Conservation (phyloP, 106 monocot species). For the Chionographis japonica region DNA sequence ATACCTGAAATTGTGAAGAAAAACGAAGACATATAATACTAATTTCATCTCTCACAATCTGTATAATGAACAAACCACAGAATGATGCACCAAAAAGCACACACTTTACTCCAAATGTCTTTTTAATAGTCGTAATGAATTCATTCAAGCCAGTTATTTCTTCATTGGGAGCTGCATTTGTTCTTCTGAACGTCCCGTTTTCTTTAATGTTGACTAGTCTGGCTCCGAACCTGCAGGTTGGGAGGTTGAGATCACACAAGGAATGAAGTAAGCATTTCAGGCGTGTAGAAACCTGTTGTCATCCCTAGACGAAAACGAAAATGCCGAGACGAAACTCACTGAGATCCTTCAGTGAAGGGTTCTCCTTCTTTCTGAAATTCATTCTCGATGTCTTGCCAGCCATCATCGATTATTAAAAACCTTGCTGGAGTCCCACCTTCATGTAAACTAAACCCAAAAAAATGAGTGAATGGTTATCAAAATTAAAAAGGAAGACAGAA, state of each 20-base stretch:
- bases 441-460: constrained; percentile 20
- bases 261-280: background rate
- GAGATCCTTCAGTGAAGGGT: constrained; percentile 38
- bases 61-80: too few species aligned
- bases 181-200: constrained; percentile 28
- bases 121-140: constrained; percentile 32
- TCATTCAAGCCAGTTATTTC: constrained; percentile 19
- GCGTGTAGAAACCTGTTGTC: too few species aligned
- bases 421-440: constrained; percentile 37
- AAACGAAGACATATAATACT: too few species aligned
- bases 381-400: constrained; percentile 46
- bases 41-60: too few species aligned
- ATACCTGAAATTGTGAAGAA: constrained; percentile 12
- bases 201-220: constrained; percentile 38
- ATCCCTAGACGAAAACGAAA: background rate
- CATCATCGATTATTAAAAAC: constrained; percentile 54
- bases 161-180: constrained; percentile 1
- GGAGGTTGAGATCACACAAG: background rate
- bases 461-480: too few species aligned
- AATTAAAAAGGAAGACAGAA: too few species aligned
- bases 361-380: constrained; percentile 45
- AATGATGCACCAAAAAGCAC: background rate
- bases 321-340: constrained; percentile 21
- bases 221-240: constrained; percentile 24
- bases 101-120: constrained; percentile 32